Percentiles rank a stretch among this genome's conserved stretches.
phyloP scores from a whole-genome alignment of 2,329 filamentous ascomycete species.

The Trichoderma sp. region DNA sequence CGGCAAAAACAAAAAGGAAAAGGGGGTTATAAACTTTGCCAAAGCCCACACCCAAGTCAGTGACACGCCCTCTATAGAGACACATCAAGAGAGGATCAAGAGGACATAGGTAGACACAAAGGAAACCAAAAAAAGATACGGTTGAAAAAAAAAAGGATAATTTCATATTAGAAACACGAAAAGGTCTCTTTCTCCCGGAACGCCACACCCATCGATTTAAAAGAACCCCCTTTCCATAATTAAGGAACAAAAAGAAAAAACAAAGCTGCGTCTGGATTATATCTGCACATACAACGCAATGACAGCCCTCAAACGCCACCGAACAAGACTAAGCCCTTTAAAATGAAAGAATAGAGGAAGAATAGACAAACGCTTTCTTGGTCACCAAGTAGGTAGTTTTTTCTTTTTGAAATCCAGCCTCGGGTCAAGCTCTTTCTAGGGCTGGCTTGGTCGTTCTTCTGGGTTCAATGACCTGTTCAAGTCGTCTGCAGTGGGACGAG shows the following conservation, averaged over 20 bases:
- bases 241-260: conserved; percentile 17
- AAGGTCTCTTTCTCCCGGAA: conserved; percentile 24
- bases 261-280: background rate
- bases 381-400: background rate
- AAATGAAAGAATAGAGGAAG: background rate
- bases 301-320: conserved; percentile 3
- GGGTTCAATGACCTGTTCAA: conserved; percentile 55
- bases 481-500: conserved; percentile 47
- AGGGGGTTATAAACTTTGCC: background rate
- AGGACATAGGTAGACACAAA: background rate
- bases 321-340: background rate
- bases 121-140: background rate
- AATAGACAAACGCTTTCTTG: background rate
- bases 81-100: background rate
- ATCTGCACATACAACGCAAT: conserved; percentile 12
- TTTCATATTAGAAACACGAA: conserved; percentile 11
- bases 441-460: conserved; percentile 33
- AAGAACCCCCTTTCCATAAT: conserved; percentile 24
- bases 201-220: conserved; percentile 28
- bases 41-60: background rate
- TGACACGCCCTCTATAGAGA: background rate
- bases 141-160: background rate
- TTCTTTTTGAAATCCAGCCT: background rate
- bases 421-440: conserved; percentile 14
- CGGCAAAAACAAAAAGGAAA: background rate